A percentile compares a stretch with the other conserved stretches of the same genome.
phyloP scores from a whole-genome alignment of 495 filamentous ascomycete genomes.

The Penicillium soppii region DNA sequence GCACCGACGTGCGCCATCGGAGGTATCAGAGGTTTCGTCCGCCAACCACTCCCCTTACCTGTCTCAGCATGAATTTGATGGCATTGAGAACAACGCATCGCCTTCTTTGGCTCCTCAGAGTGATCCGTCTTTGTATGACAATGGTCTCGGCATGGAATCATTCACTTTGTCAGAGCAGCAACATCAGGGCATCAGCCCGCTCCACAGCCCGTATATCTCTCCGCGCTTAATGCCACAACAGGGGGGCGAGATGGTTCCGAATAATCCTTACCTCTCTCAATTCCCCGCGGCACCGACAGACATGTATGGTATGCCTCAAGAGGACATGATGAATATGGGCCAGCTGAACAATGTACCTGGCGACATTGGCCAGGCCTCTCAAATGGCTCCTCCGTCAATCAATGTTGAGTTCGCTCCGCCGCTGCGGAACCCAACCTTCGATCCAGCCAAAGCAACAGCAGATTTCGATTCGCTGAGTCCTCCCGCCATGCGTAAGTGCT shows the following conservation, averaged over 20 bases:
- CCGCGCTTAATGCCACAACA: constrained; percentile 79
- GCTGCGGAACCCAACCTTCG: constrained; percentile 68
- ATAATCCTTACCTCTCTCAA: constrained; percentile 52
- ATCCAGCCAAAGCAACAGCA: constrained; percentile 58
- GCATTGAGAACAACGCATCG: constrained; percentile 68
- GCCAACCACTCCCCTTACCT: constrained; percentile 82
- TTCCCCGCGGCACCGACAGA: constrained; percentile 51
- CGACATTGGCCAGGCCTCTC: constrained; percentile 67
- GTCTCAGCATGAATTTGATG: constrained; percentile 76
- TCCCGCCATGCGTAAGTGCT: constrained; percentile 72
- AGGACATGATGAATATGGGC: constrained; percentile 25
- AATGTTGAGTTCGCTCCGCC: constrained; percentile 92
- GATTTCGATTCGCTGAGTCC: constrained; percentile 81
- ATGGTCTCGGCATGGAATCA: constrained; percentile 70
- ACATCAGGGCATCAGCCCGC: constrained; percentile 66
- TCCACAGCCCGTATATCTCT: constrained; percentile 81
- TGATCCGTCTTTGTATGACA: constrained; percentile 70
- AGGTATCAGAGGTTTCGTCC: constrained; percentile 84
- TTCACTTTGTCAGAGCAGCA: constrained; percentile 82
- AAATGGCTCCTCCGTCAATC: constrained; percentile 84
- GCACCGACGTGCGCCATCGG: constrained; percentile 82
- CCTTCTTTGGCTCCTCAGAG: constrained; percentile 74
- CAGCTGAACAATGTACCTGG: constrained; percentile 33
- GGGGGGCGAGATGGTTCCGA: constrained; percentile 46
- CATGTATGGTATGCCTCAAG: constrained; percentile 51